Conservation (phyloP, 495 filamentous ascomycete species). For the Tuber brumale region DNA sequence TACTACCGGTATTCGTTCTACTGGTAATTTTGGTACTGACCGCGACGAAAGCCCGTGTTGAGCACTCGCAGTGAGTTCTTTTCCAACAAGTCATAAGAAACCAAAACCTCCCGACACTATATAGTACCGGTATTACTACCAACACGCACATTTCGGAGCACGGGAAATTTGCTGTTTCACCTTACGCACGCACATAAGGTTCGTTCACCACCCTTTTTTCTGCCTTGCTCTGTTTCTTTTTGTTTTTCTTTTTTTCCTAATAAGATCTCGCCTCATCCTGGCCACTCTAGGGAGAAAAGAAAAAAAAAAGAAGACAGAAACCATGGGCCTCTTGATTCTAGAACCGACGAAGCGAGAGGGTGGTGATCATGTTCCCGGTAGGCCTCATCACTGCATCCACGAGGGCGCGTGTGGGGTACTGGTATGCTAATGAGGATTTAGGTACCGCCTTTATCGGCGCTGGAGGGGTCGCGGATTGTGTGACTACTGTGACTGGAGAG, state of each 20-base stretch:
- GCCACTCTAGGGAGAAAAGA: background rate
- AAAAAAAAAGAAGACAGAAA: background rate
- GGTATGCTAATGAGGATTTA: slow-evolving; percentile 16
- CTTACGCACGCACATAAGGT: background rate
- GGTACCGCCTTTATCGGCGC: slow-evolving; percentile 37
- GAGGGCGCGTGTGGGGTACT: background rate
- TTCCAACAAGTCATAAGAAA: background rate
- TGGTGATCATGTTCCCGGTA: slow-evolving; percentile 63
- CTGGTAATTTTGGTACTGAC: background rate
- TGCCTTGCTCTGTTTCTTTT: background rate
- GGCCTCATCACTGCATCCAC: background rate
- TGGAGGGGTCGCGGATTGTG: slow-evolving; percentile 49
- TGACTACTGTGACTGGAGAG: slow-evolving; percentile 43
- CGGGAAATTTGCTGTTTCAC: background rate
- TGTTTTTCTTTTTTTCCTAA: background rate
- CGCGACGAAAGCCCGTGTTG: background rate
- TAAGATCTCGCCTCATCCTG: background rate
- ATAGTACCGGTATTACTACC: background rate
- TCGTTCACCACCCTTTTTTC: background rate
- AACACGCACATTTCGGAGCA: background rate
- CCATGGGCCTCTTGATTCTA: slow-evolving; percentile 78
- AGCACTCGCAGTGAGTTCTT: background rate
- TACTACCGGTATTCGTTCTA: background rate
- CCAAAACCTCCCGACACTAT: background rate
- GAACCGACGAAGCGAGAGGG: slow-evolving; percentile 54